These are phyloP conservation scores for Candida boidinii DNA, from an alignment of 805 yeast species.

Conservation along the genomic window DNA sequence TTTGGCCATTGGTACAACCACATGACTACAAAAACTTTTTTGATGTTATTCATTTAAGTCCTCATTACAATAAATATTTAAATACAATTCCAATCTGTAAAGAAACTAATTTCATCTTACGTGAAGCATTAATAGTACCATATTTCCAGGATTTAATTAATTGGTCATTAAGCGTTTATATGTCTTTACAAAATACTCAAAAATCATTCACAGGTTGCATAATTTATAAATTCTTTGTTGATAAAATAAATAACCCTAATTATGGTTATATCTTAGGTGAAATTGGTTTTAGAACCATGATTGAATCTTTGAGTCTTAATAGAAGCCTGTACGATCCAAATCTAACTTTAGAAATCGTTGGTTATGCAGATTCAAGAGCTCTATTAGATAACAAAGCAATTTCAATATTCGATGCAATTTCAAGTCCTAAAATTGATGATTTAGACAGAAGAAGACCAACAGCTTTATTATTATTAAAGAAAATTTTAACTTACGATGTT, in stretches of 20 bases:
- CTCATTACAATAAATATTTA: conserved; percentile 33
- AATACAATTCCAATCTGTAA: conserved; percentile 7
- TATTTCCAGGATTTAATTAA: conserved; percentile 34
- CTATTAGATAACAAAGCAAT: conserved; percentile 36
- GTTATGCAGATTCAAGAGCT: conserved; percentile 38
- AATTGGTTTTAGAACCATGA: conserved; percentile 17
- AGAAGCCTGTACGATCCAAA: conserved; percentile 13
- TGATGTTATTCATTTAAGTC: conserved; percentile 52
- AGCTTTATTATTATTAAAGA: conserved; percentile 12
- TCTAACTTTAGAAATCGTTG: conserved; percentile 28
- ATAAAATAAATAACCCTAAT: conserved; percentile 14
- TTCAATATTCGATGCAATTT: conserved; percentile 18
- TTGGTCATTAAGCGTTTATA: conserved; percentile 44
- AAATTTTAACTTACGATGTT: conserved; percentile 18
- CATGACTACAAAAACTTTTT: conserved; percentile 43
- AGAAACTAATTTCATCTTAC: neutral
- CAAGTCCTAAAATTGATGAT: neutral
- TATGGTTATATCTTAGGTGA: conserved; percentile 17
- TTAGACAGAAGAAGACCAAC: conserved; percentile 3
- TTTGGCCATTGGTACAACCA: conserved; percentile 53
- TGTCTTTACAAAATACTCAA: conserved; percentile 37
- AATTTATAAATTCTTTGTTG: conserved; percentile 39
- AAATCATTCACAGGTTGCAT: conserved; percentile 44
- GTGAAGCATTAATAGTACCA: conserved; percentile 9
- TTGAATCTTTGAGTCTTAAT: conserved; percentile 10